These are phyloP conservation scores for Fusarium illudens DNA, from an alignment of 2,329 filamentous ascomycete species.

Conservation along the genomic window DNA sequence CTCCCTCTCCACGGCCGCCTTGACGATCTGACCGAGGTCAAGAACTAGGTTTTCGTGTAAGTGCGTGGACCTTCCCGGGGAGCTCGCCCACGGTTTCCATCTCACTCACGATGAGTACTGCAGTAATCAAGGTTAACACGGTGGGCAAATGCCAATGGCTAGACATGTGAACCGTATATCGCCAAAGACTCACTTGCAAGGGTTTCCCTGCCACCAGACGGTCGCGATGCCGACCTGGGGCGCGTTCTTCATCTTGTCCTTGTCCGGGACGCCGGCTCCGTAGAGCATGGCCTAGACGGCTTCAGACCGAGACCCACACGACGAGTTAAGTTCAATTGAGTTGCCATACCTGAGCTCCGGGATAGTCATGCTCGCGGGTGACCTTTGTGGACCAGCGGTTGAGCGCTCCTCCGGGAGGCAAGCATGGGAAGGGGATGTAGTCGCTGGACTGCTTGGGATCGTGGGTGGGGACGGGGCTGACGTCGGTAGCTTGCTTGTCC, in stretches of 20 bases:
- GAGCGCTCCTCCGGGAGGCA: slow-evolving; percentile 65
- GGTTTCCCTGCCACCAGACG: slow-evolving; percentile 98
- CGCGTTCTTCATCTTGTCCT: slow-evolving; percentile 85
- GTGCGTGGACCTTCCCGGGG: slow-evolving; percentile 6
- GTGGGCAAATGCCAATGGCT: not conserved
- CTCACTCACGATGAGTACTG: slow-evolving; percentile 54
- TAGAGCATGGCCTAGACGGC: slow-evolving; percentile 84
- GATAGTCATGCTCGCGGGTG: slow-evolving; percentile 88
- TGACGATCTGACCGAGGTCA: slow-evolving; percentile 87
- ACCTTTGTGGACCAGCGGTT: slow-evolving; percentile 88
- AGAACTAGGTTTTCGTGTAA: slow-evolving; percentile 64
- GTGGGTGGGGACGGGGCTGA: slow-evolving; percentile 33
- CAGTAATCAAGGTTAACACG: not conserved
- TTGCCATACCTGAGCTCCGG: slow-evolving; percentile 78
- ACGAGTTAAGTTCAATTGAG: not conserved
- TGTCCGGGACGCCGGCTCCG: slow-evolving; percentile 85
- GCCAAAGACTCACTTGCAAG: slow-evolving; percentile 79
- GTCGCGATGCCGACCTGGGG: slow-evolving; percentile 91
- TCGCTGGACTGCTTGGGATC: slow-evolving; percentile 59
- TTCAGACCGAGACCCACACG: not conserved
- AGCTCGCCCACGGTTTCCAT: slow-evolving; percentile 7
- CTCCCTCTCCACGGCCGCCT: slow-evolving; percentile 79
- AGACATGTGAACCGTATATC: not conserved
- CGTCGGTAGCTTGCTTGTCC: slow-evolving; percentile 31
- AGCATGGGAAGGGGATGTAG: slow-evolving; percentile 62